Conservation (phyloP, 2,329 filamentous ascomycete species). For the Trichoderma brevicompactum region DNA sequence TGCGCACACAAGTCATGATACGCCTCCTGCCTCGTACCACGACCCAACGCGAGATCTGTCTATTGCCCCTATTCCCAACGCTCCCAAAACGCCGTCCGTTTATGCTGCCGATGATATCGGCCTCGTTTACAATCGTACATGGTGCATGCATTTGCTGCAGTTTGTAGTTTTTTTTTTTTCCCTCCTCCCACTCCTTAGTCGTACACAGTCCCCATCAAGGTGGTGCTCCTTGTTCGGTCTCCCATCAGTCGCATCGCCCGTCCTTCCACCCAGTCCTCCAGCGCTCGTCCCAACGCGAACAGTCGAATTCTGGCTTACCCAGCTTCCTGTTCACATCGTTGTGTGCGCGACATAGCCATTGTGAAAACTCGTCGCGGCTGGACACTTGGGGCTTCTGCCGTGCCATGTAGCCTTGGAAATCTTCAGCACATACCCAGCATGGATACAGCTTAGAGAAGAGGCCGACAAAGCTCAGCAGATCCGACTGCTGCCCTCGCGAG, state of each 20-base stretch:
- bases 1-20: conserved; percentile 15
- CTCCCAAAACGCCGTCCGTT: conserved; percentile 14
- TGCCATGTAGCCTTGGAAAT: conserved; percentile 82
- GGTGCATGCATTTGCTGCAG: background rate
- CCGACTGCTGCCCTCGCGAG: conserved; percentile 68
- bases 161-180: background rate
- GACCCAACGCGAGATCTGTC: background rate
- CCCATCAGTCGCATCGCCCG: conserved; percentile 59
- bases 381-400: conserved; percentile 66
- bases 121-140: conserved; percentile 24
- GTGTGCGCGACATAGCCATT: conserved; percentile 84
- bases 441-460: conserved; percentile 89
- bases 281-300: conserved; percentile 85
- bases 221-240: background rate
- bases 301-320: conserved; percentile 91
- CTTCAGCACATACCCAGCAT: conserved; percentile 93
- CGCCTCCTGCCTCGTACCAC: conserved; percentile 5
- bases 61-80: conserved; percentile 22
- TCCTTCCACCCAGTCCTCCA: conserved; percentile 90
- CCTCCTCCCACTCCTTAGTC: background rate
- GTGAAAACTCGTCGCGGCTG: conserved; percentile 71
- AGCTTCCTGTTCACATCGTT: conserved; percentile 89
- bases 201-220: background rate
- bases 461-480: conserved; percentile 77
- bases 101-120: background rate